phyloP scores from a whole-genome alignment of 2,329 filamentous ascomycete genomes.

The Paramyrothecium roridum region DNA sequence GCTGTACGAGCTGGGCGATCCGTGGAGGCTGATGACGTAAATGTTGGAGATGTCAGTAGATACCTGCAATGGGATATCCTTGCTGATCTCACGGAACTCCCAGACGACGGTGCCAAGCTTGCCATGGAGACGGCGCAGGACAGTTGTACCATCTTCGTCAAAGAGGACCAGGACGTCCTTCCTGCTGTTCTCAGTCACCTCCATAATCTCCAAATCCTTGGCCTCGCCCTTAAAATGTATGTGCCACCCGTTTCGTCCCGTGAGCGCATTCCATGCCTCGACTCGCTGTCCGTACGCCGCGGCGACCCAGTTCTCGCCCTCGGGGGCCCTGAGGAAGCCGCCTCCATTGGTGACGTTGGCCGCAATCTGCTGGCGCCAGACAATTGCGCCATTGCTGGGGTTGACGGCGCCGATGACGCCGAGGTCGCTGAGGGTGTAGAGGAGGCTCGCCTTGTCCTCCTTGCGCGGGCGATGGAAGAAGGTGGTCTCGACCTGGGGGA shows the following conservation, averaged over 20 bases:
- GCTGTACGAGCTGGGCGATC: constrained; percentile 66
- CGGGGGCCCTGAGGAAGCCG: constrained; percentile 67
- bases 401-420: constrained; percentile 84
- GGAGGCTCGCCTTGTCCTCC: constrained; percentile 79
- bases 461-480: constrained; percentile 90
- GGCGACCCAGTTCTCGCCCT: constrained; percentile 74
- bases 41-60: constrained; percentile 67
- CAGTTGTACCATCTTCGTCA: constrained; percentile 52
- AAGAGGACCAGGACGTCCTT: constrained; percentile 73
- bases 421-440: constrained; percentile 88
- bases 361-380: constrained; percentile 82
- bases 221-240: constrained; percentile 55
- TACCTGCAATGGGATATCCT: constrained; percentile 72
- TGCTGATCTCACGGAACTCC: constrained; percentile 69
- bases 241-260: constrained; percentile 77
- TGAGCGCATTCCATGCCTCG: constrained; percentile 78
- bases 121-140: constrained; percentile 71
- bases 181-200: constrained; percentile 58
- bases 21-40: constrained; percentile 75
- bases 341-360: constrained; percentile 41
- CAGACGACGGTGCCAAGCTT: constrained; percentile 71
- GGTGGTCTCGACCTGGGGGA: constrained; percentile 77
- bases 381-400: constrained; percentile 75
- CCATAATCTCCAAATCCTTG: constrained; percentile 74
- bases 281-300: constrained; percentile 69